Evolutionary conservation across 495 filamentous ascomycete genomes (phyloP), one percentile per base, ranked within the genome.

Genomic region (Neurospora sp.): DNA sequence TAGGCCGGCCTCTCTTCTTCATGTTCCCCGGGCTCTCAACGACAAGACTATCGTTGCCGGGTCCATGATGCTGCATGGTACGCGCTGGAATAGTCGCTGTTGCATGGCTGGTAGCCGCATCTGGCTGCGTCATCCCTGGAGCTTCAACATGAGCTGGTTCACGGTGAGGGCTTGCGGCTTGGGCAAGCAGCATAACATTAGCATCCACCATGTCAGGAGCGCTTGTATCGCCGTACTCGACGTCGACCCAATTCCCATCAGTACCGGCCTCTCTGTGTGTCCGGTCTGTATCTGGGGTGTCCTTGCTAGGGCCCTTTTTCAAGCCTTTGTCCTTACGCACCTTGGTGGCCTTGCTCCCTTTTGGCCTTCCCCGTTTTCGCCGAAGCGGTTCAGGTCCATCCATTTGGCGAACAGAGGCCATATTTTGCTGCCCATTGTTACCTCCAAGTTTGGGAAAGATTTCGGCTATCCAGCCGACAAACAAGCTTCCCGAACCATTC

Each of bases 401-500:
- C 48, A 73, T 74, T 38, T 76, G 78, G 8, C 75, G 70, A n/a
- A 70, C 75, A 59, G 78, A 79, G 71, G 72, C 79, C 70, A 74
- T 69, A 16, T 59, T 73, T 44, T 70, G 77, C 54, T 77, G 76
- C 16, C 41, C 69, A 10, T 70, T 71, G 40, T 78, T 79, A 16
- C 77, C 75, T 48, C 76, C 79, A 35, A 86, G 76, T 70, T 82
- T 83, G 38, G 87, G 87, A 72, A 89, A 89, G 72, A 89, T 88
- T 71, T 89, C 87, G 11, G 86, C 82, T 42, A 89, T 80, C 87
- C 87, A 89, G 10, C 87, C 87, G 41, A 89, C 83, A 77, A 89
- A 88, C 11, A 88, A 78, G 48, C 84, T 84, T 18, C 87, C 87
- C 5, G 84, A 83, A 39, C 87, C 87, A 74, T 86, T 88, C 35